These are phyloP conservation scores for Chytriomyces confervae DNA, from an alignment of 192 early-diverging fungal genomes.

Conservation along the genomic window DNA sequence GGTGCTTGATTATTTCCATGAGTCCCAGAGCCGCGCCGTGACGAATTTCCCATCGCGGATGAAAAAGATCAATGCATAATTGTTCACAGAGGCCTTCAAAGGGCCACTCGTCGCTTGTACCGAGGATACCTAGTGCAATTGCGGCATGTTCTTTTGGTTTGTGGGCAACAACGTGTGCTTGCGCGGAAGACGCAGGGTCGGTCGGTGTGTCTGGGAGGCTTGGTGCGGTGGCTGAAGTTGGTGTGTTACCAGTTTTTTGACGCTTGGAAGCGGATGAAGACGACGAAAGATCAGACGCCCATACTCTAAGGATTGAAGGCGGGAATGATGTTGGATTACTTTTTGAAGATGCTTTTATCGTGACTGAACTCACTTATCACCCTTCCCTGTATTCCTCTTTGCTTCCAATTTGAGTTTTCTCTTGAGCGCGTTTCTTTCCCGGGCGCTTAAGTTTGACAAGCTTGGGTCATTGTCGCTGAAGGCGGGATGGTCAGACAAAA, in stretches of 20 bases:
- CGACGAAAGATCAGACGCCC: conserved; percentile 50
- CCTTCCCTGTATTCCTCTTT: conserved; percentile 70
- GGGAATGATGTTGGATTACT: background rate
- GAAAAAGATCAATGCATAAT: conserved; percentile 74
- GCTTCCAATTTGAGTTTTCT: conserved; percentile 82
- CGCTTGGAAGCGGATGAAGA: conserved; percentile 51
- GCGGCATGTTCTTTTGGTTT: conserved; percentile 42
- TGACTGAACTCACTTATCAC: conserved; percentile 62
- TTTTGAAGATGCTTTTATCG: background rate
- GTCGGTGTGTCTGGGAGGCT: background rate
- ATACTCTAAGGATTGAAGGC: conserved; percentile 41
- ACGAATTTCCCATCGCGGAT: conserved; percentile 86
- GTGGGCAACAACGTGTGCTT: conserved; percentile 32
- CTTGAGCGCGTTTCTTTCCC: conserved; percentile 88
- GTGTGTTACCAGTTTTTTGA: conserved; percentile 26
- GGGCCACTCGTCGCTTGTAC: conserved; percentile 70
- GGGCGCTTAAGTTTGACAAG: conserved; percentile 83
- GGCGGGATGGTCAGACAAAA: background rate
- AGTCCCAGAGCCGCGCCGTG: conserved; percentile 97
- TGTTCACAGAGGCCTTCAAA: conserved; percentile 73
- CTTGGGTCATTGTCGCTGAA: conserved; percentile 47
- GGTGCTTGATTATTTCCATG: conserved; percentile 83
- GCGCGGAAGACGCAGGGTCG: background rate
- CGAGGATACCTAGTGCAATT: conserved; percentile 40
- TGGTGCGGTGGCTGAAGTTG: background rate